Base-by-base conservation (phyloP, 225 moss, liverwort and hornwort species). In the Anthoceros angustus region DNA sequence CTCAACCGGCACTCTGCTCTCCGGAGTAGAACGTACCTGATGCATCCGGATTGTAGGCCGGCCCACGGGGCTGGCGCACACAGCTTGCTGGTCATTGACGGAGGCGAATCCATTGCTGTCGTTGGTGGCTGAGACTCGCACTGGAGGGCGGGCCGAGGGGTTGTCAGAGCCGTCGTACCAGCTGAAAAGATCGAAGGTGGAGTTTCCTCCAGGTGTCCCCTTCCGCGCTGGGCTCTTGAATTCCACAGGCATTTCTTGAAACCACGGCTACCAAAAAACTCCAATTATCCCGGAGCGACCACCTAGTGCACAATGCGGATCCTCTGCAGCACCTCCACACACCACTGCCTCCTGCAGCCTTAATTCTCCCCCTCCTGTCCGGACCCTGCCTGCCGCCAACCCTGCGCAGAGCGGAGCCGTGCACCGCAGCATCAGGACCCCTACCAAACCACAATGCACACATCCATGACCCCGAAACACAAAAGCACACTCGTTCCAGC, bases 131-230 rank as follows among this genome's bases (percentile, higher is more conserved):
- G 77, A 80, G 55, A 75, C 78, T 62, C 91, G 84, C 68, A 88
- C 86, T 24, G 78, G 66, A 23, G 78, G 77, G 63, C 66, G 72
- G n/a, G 64, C 77, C 61, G 70, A 80, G 15, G 80, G 66, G 6
- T 70, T 71, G 61, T 81, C 85, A 8, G 77, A 79, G 41, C 79
- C 79, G 66, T 88, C 86, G 16, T 85, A 79, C 95, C 95, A 91
- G 71, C 88, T 91, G 76, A 83, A 91, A 68, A 95, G 85, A 74
- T 95, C 86, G 46, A 91, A 86, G 0, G 94, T 95, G 26, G 94
- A 90, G 32, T 85, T 74, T 50, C 95, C 95, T 64, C 95, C 95
- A 0, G 95, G 90, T 65, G 84, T 83, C 63, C 87, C 90, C 72
- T 88, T 83, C 67, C 41, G 67, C 39, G 87, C 86, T 72, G 87